Base-by-base conservation (phyloP, 805 yeast genomes). In the Kodamaea fukazawae region DNA sequence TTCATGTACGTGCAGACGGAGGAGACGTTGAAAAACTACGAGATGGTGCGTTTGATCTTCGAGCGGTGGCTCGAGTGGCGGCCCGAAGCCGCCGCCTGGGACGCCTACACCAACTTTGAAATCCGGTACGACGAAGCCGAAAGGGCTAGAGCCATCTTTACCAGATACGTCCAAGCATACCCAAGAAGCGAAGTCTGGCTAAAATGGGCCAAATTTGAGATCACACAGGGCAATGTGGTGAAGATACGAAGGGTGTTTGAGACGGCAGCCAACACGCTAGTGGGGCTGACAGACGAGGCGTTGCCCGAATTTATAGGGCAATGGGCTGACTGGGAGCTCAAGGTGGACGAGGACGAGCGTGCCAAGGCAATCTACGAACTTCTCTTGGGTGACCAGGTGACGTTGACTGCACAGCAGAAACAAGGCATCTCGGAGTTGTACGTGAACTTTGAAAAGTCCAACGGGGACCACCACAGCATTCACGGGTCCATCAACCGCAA, bases 61-160 rank as follows among this genome's bases (percentile, higher is more conserved):
- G 79, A 81, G 43, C 71, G 83, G 41, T 91, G 99, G 99, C 64
- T 85, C 36, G 64, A 68, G 17, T 85, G 95, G 88, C 78, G 77
- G 45, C 96, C 96, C 0, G 67, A 65, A 8, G 51, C 53, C 3
- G 64, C 71, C 9, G 93, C 86, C 0, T 90, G 95, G 93, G 75
- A 72, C 36, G 76, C 90, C 3, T 90, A 75, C 53, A 65, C 87
- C 17, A 76, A 76, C 39, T 81, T 88, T 63, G 96, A 87, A 57
- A 73, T 67, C 37, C 65, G 96, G 37, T 81, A 84, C 51, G 72
- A 70, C 16, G 81, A 81, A 42, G 47, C 48, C 15, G 73, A 67
- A 13, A 77, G 79, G 32, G 86, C 73, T 3, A 60, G 96, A 44
- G 54, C 63, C 2, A 61, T 89, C 0, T 89, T 67, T 58, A 69